A percentile compares a stretch with the other conserved stretches of the same genome.
Evolutionary conservation across 2,329 filamentous ascomycete species (phyloP).

Genomic region (Aspergillus oerlinghausenensis): DNA sequence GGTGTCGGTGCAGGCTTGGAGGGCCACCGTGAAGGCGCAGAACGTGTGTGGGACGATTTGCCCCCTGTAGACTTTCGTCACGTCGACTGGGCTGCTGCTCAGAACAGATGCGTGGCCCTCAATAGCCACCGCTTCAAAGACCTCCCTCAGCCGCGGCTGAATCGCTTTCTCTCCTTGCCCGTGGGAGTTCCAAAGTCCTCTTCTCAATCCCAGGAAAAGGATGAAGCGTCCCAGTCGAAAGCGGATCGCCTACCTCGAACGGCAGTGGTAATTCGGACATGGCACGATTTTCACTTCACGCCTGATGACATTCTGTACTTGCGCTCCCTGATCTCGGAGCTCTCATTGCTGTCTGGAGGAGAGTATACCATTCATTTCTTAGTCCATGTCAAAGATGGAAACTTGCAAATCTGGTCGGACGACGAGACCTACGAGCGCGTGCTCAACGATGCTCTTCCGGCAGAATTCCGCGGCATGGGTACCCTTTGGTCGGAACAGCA

Average conservation of each 20-base stretch:
- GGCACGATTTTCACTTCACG: slow-evolving; percentile 74
- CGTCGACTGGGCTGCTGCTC: slow-evolving; percentile 74
- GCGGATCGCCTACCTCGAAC: slow-evolving; percentile 50
- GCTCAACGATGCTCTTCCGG: slow-evolving; percentile 65
- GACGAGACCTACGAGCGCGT: slow-evolving; percentile 67
- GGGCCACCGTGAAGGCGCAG: slow-evolving; percentile 75
- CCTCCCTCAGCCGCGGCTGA: slow-evolving; percentile 32
- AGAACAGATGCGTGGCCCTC: slow-evolving; percentile 65
- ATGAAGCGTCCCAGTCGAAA: slow-evolving; percentile 19
- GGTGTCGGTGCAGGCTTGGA: slow-evolving; percentile 82
- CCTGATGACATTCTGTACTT: slow-evolving; percentile 74
- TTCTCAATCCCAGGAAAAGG: slow-evolving; percentile 8
- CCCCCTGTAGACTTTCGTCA: slow-evolving; percentile 71
- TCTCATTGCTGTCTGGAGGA: slow-evolving; percentile 70
- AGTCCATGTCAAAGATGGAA: slow-evolving; percentile 76
- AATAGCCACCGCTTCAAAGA: slow-evolving; percentile 65
- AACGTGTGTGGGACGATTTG: slow-evolving; percentile 68
- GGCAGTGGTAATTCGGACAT: slow-evolving; percentile 74
- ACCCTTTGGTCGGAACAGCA: slow-evolving; percentile 92
- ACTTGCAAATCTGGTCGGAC: slow-evolving; percentile 76
- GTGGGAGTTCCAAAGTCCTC: slow-evolving; percentile 21
- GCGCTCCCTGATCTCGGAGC: slow-evolving; percentile 73
- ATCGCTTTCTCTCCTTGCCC: slow-evolving; percentile 33
- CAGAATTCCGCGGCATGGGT: slow-evolving; percentile 82
- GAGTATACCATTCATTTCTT: slow-evolving; percentile 82